phyloP scores from a whole-genome alignment of 192 early-diverging fungal species.

The Podila minutissima region DNA sequence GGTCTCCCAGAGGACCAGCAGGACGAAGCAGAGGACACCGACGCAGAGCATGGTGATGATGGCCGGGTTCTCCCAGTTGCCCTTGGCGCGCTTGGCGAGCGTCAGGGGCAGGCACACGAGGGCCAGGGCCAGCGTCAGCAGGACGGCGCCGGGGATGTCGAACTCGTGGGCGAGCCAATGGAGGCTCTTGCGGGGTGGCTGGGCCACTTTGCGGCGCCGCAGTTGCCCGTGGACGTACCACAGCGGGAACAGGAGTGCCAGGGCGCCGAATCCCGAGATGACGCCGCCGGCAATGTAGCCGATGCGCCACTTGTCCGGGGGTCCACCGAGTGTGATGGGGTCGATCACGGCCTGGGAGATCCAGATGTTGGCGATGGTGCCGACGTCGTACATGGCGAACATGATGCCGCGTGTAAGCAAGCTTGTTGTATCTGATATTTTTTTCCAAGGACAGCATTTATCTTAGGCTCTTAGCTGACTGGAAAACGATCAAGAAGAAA shows the following conservation, averaged over 20 bases:
- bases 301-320: constrained; percentile 7
- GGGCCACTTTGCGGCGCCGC: not conserved
- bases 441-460: not conserved
- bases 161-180: not conserved
- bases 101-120: not conserved
- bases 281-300: not conserved
- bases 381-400: not conserved
- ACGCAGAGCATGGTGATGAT: not conserved
- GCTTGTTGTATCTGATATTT: not conserved
- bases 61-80: not conserved
- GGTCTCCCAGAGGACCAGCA: not conserved
- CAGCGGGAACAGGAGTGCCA: not conserved
- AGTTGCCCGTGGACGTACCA: not conserved
- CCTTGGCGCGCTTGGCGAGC: not conserved
- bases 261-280: not conserved
- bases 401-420: not conserved
- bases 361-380: constrained; percentile 4
- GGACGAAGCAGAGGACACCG: not conserved
- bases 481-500: too few relatives aligned
- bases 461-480: not conserved
- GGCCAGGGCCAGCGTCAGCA: not conserved
- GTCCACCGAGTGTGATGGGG: not conserved
- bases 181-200: not conserved
- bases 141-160: not conserved
- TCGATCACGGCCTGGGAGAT: not conserved